A percentile compares a stretch with the other conserved stretches of the same genome.
Evolutionary conservation across 2,329 filamentous ascomycete genomes (phyloP).

Genomic region (Neonectria neomacrospora): DNA sequence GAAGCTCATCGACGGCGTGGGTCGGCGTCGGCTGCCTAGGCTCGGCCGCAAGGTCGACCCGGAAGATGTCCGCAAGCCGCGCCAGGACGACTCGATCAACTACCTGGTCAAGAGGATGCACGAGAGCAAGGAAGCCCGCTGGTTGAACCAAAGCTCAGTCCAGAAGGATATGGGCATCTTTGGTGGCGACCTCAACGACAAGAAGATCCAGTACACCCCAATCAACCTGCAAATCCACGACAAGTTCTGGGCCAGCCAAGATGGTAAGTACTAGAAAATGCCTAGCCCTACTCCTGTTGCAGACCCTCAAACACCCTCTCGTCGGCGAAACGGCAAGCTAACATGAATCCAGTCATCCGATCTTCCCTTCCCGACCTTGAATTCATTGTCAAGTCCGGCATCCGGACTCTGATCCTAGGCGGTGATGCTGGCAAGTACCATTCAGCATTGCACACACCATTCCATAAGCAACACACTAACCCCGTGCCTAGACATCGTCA

Average conservation of each 20-base stretch:
- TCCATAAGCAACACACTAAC: not conserved
- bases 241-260: constrained; percentile 6
- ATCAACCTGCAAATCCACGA: not conserved
- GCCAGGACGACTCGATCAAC: not conserved
- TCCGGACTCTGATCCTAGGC: constrained; percentile 11
- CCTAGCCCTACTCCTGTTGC: no score
- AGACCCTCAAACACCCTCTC: not conserved
- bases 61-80: not conserved
- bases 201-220: not conserved
- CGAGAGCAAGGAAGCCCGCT: not conserved
- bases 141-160: not conserved
- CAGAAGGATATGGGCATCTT: constrained; percentile 2
- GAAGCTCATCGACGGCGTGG: not conserved
- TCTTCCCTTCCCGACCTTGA: constrained; percentile 10
- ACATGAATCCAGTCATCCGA: constrained; percentile 8
- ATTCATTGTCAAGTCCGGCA: not conserved
- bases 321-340: not conserved
- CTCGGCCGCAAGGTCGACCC: not conserved
- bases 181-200: constrained; percentile 1
- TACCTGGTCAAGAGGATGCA: not conserved
- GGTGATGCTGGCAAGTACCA: constrained; percentile 19
- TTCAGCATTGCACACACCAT: not conserved
- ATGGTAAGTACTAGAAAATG: constrained; percentile 5
- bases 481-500: constrained; percentile 6
- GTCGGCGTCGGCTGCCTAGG: not conserved